Base-by-base conservation (phyloP, 306 rosid species). In the Comarum palustre region DNA sequence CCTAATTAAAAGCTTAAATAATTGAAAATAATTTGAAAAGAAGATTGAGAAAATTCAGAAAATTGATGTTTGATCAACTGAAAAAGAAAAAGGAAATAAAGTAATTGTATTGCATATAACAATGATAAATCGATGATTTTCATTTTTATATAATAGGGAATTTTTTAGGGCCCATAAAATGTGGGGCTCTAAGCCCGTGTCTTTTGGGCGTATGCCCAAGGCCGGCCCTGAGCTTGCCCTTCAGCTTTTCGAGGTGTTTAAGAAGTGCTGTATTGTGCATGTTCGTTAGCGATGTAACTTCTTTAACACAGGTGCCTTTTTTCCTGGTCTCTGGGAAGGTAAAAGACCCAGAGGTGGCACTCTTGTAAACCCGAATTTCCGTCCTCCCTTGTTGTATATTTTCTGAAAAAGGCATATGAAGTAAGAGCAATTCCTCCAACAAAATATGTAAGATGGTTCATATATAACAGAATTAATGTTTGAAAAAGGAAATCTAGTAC, bases 211-310 rank as follows among this genome's bases (percentile, higher is more conserved):
- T 34, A 34, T 34, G 36, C 4, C 36, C 36, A 34, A 34, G 36
- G 36, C 36, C 4, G 36, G 36, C 36, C 36, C n/a, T n/a, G n/a
- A n/a, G n/a, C n/a, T n/a, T n/a, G 47, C 42, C 59, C 36, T 81
- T 34, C 24, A 86, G 82, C 43, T 74, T 69, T 3, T 61, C 50
- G 2, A 86, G 75, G 52, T 1, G 43, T 55, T 47, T 27, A n/a
- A 75, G 54, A 45, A 87, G 65, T 29, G 19, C 73, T 51, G 31
- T 4, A 4, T 86, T 83, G 86, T 90, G 96, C 4, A 81, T 57
- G 27, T 73, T 84, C 19, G 55, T 82, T 7, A 83, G 22, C 17
- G 79, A 20, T 2, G 80, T 73, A 31, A 34, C 42, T 71, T 75
- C 78, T 69, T 81, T 12, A n/a, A 65, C 32, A 54, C 88, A 91